phyloP scores from a whole-genome alignment of 345 rosid genomes.

The Moricandia arvensis region DNA sequence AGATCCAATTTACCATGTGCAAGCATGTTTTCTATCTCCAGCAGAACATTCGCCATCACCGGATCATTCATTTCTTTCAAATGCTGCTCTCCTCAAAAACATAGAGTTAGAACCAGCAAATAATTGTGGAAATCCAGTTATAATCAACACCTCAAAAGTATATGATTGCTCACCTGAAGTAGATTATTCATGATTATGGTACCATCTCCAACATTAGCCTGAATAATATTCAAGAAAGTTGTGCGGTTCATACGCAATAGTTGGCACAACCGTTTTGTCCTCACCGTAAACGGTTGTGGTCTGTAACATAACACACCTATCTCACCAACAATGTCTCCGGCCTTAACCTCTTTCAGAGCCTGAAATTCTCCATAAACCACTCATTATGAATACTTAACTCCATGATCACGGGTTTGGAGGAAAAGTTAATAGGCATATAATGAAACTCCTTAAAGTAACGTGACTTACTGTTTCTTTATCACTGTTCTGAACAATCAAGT shows the following conservation, averaged over 20 bases:
- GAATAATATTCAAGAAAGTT: too few relatives aligned
- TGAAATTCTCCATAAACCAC: slow-evolving; percentile 36
- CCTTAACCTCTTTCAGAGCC: slow-evolving; percentile 65
- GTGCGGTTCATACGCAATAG: too few relatives aligned
- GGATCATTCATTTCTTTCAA: slow-evolving; percentile 73
- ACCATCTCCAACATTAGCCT: too few relatives aligned
- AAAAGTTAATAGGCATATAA: neutral
- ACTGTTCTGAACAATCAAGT: slow-evolving; percentile 45
- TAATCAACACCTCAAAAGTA: neutral
- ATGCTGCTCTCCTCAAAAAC: slow-evolving; percentile 45
- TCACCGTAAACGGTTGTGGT: too few relatives aligned
- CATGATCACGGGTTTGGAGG: neutral
- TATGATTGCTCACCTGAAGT: slow-evolving; percentile 50
- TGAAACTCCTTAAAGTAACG: neutral
- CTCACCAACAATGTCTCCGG: too few relatives aligned
- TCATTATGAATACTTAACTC: slow-evolving; percentile 16
- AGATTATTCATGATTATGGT: too few relatives aligned
- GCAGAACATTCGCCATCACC: slow-evolving; percentile 56
- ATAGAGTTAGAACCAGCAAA: neutral
- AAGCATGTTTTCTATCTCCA: slow-evolving; percentile 72
- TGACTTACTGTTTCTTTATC: slow-evolving; percentile 53
- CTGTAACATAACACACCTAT: too few relatives aligned
- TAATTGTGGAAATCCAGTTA: neutral
- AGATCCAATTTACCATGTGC: slow-evolving; percentile 74
- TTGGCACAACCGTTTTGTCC: too few relatives aligned